These are phyloP conservation scores for Waltergamsia citrina DNA, from an alignment of 2,329 filamentous ascomycete species.

Conservation along the genomic window DNA sequence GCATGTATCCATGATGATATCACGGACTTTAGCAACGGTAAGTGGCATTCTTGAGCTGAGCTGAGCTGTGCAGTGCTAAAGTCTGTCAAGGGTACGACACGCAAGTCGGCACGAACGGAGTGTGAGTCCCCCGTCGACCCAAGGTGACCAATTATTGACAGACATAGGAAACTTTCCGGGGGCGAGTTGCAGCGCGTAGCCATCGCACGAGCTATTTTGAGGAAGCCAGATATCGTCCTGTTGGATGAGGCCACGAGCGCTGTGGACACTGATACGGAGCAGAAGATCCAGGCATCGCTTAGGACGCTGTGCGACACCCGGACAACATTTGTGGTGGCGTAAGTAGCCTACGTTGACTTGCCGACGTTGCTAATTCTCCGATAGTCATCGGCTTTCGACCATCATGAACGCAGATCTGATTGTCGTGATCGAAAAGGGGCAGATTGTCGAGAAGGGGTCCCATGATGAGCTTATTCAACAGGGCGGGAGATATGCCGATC, in stretches of 20 bases:
- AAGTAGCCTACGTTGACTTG: conserved; percentile 16
- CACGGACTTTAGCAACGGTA: conserved; percentile 39
- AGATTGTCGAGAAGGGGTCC: conserved; percentile 52
- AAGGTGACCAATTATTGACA: conserved; percentile 2
- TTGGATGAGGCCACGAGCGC: conserved; percentile 74
- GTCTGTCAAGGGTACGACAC: conserved; percentile 35
- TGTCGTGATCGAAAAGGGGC: conserved; percentile 53
- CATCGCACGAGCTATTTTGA: conserved; percentile 63
- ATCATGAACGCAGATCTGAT: conserved; percentile 62
- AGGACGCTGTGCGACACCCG: conserved; percentile 47
- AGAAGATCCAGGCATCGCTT: conserved; percentile 55
- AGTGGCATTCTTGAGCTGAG: conserved; percentile 1
- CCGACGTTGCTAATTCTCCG: conserved; percentile 6
- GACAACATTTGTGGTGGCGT: conserved; percentile 59
- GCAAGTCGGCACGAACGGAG: conserved; percentile 39
- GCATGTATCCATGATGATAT: conserved; percentile 52
- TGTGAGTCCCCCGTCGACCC: conserved; percentile 18
- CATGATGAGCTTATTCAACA: conserved; percentile 48
- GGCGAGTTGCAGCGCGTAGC: conserved; percentile 59
- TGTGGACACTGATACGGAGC: conserved; percentile 61
- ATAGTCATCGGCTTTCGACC: conserved; percentile 58
- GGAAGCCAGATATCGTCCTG: conserved; percentile 65
- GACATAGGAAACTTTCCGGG: conserved; percentile 47
- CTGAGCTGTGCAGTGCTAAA: not conserved
- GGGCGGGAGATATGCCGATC: conserved; percentile 52